phyloP scores from a whole-genome alignment of 768 basidiomycete species.

The Amanita thiersii region DNA sequence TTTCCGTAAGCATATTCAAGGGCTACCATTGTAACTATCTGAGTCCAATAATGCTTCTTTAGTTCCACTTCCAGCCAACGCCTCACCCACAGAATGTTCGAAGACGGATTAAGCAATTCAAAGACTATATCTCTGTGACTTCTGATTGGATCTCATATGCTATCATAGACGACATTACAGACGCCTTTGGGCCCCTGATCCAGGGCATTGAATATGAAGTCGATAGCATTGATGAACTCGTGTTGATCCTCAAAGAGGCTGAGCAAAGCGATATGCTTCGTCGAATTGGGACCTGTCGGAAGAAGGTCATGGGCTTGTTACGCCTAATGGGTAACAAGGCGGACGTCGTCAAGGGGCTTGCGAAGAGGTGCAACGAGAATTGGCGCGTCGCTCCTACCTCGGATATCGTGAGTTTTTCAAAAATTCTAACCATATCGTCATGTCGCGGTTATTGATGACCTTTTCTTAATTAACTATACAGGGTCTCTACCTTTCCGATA shows the following conservation, averaged over 20 bases:
- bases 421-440: constrained; percentile 1
- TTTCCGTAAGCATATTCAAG: constrained; percentile 58
- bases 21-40: constrained; percentile 1
- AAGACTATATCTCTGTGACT: constrained; percentile 97
- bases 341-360: constrained; percentile 97
- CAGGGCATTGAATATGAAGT: constrained; percentile 99
- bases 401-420: constrained; percentile 64
- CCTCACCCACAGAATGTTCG: constrained; percentile 98
- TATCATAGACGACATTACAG: constrained; percentile 98
- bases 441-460: constrained; percentile 1
- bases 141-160: constrained; percentile 99
- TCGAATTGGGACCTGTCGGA: constrained; percentile 93
- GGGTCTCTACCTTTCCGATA: constrained; percentile 94
- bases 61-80: constrained; percentile 98
- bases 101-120: constrained; percentile 95
- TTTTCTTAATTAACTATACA: constrained; percentile 25
- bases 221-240: constrained; percentile 97
- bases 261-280: constrained; percentile 98
- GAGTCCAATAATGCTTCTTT: constrained; percentile 1
- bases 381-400: constrained; percentile 98
- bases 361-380: constrained; percentile 97
- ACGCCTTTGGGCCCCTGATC: constrained; percentile 97
- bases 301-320: constrained; percentile 98
- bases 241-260: constrained; percentile 90
- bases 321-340: constrained; percentile 99